These are phyloP conservation scores for Miscanthus sacchariflorus DNA, from an alignment of 202 grass and related monocot genomes.

Conservation along the genomic window DNA sequence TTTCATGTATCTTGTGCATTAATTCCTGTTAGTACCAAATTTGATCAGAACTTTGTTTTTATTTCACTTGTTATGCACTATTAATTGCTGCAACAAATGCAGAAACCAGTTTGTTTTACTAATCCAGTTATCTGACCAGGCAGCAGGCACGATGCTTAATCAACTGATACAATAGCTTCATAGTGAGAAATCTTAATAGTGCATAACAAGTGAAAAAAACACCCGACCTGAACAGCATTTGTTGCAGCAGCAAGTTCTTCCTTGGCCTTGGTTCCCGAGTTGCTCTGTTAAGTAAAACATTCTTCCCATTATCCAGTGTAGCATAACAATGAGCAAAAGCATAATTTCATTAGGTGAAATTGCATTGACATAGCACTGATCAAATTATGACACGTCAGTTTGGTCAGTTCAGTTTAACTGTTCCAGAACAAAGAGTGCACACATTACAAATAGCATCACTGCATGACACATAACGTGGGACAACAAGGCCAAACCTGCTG, in stretches of 20 bases:
- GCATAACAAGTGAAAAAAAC: background rate
- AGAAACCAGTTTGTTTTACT: background rate
- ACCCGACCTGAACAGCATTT: constrained; percentile 84
- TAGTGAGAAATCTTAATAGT: background rate
- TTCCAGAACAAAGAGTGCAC: background rate
- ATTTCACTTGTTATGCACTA: background rate
- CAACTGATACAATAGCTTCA: constrained; percentile 15
- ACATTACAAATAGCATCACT: constrained; percentile 11
- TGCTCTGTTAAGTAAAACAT: constrained; percentile 72
- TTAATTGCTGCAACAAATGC: background rate
- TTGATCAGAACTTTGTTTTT: constrained; percentile 28
- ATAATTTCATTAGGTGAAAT: background rate
- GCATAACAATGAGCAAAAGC: background rate
- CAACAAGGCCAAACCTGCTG: constrained; percentile 72
- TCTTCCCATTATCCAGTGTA: constrained; percentile 20
- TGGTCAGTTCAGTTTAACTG: constrained; percentile 1
- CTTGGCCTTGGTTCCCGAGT: constrained; percentile 98
- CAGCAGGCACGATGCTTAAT: constrained; percentile 5
- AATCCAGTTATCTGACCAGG: constrained; percentile 24
- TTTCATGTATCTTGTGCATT: constrained; percentile 96
- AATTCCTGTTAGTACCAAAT: constrained; percentile 67
- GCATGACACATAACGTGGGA: constrained; percentile 2
- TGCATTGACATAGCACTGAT: constrained; percentile 16
- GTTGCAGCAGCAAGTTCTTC: constrained; percentile 99
- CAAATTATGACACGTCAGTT: constrained; percentile 19